Base-by-base conservation (phyloP, 2,329 filamentous ascomycete genomes). In the Colletotrichum lini region DNA sequence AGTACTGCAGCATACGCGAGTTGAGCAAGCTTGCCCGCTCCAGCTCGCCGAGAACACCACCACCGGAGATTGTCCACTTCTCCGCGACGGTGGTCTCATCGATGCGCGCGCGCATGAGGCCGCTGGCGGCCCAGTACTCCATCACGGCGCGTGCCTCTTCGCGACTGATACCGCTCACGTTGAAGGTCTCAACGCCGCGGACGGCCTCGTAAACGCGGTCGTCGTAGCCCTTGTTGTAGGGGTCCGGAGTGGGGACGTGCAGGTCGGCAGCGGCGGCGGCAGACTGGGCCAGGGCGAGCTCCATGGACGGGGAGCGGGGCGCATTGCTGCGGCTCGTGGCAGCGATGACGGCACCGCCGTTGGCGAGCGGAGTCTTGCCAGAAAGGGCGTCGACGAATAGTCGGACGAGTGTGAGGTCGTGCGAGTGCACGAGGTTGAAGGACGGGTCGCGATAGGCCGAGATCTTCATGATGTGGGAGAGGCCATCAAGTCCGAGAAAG, bases 101-200 rank as follows among this genome's bases (percentile, higher is more conserved):
- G 60, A 98, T 87, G 56, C 85, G 86, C 72, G 89, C 85, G 74
- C 93, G 89, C 78, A 97, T 80, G 79, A 98, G 86, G 15, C 96
- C 96, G 80, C 94, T 97, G 45, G 90, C 90, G 6, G 94, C 95
- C 87, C 96, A 98, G 84, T 98, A 98, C 84, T 98, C 95, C 90
- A 98, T 92, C 76, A 97, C 85, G 0, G 90, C 88, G 71, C 92
- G 89, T 13, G 94, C 91, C 83, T 98, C 96, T 2, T 87, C 83
- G 82, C 92, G 93, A 76, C 85, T 92, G 75, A 98, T 77, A 10
- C 94, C 93, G 52, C 88, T 86, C 23, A 98, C 79, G 23, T 88
- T 86, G 64, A 91, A 74, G 2, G 90, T 83, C 70, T 83, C 80
- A 50, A 87, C 84, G 54, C 84, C 84, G 73, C 85, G 81, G 63